A percentile compares a stretch with the other conserved stretches of the same genome.
phyloP scores from a whole-genome alignment of 306 rosid genomes.

The Castanea mollissima region DNA sequence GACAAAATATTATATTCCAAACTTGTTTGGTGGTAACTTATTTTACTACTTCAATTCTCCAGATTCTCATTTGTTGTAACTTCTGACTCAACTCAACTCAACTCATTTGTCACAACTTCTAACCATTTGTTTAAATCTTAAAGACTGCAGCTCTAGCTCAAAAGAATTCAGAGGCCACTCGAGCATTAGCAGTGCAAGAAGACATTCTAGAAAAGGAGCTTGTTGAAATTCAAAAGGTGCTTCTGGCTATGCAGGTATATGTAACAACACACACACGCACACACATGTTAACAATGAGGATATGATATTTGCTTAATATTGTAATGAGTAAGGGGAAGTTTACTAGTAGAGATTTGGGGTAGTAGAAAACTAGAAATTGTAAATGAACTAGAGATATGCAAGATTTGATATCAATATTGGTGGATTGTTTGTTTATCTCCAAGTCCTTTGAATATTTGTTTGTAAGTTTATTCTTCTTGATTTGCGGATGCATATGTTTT shows the following conservation, averaged over 20 bases:
- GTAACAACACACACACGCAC: not conserved
- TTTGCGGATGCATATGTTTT: not conserved
- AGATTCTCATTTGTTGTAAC: not conserved
- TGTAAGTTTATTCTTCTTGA: not conserved
- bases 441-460: not conserved
- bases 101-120: not conserved
- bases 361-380: not conserved
- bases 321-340: not conserved
- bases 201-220: conserved; percentile 88
- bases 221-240: conserved; percentile 80
- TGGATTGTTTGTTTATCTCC: not conserved
- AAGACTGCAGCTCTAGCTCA: conserved; percentile 83
- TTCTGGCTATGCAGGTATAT: conserved; percentile 91
- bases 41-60: not conserved
- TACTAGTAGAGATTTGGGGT: not conserved
- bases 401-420: not conserved
- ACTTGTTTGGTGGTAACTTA: not conserved
- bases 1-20: not conserved
- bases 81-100: not conserved
- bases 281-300: conserved; percentile 11
- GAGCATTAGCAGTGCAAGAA: conserved; percentile 70
- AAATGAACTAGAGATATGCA: not conserved
- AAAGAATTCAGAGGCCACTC: conserved; percentile 81
- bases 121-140: conserved; percentile 36
- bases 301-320: not conserved